Evolutionary conservation across 139 green algal species (phyloP), one percentile per base, ranked within the genome.

Genomic region (Chlamydomonas schloesseri): DNA sequence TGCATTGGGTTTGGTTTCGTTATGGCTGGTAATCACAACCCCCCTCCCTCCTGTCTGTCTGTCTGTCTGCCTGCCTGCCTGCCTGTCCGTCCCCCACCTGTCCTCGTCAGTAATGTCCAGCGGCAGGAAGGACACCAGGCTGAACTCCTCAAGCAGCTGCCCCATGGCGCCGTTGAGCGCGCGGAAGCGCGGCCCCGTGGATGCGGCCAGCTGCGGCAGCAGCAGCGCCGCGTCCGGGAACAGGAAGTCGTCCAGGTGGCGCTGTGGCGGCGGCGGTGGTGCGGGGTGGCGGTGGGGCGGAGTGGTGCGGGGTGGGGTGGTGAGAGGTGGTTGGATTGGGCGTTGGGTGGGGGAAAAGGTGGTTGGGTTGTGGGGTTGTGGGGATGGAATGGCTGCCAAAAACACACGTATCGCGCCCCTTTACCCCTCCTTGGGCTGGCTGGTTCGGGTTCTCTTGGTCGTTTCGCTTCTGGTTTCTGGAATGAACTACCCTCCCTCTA

Each of bases 61-160:
- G n/a, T n/a, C n/a, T n/a, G n/a, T n/a, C n/a, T n/a, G n/a, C n/a
- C n/a, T n/a, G n/a, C n/a, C n/a, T n/a, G n/a, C n/a, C n/a, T n/a
- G n/a, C n/a, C n/a, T n/a, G n/a, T n/a, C n/a, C n/a, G n/a, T n/a
- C n/a, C 60, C 82, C 26, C 76, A 93, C 89, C 92, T 96, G 28
- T 98, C 95, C 55, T 98, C 95, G 57, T 97, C 93, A 4, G 67
- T 94, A 36, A 97, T 95, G 88, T 99, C 97, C 69, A 99, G 91
- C n/a, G 96, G 91, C 37, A 95, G 73, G 82, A 98, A 99, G 78
- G 84, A 93, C 53, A 99, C 94, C 68, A 99, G 94, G 87, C 90
- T 93, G 85, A 93, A 98, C 65, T 98, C 95, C 58, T 98, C 95
- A 70, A 99, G 73, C 33, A 99, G 83, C 18, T 71, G 17, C 10